Conservation (phyloP, 1,284 basidiomycete genomes). For the Athelia psychrophila region DNA sequence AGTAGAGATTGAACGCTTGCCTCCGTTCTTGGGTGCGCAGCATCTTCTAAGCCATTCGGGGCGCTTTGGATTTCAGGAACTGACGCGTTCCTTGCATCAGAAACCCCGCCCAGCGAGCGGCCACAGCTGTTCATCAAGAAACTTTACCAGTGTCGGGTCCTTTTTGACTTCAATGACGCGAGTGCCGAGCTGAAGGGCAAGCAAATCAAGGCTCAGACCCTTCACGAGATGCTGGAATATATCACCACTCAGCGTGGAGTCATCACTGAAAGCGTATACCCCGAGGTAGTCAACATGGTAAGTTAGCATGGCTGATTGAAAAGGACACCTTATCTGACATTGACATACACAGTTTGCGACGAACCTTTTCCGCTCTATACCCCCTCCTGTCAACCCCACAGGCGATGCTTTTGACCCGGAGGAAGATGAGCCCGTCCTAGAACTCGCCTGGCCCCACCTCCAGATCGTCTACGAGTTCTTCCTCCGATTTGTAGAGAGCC, state of each 20-base stretch:
- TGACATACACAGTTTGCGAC: conserved; percentile 77
- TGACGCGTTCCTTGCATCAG: conserved; percentile 39
- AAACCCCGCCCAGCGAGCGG: conserved; percentile 88
- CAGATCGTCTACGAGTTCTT: conserved; percentile 99
- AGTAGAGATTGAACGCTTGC: conserved; percentile 94
- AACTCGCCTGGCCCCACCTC: conserved; percentile 99
- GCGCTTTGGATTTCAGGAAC: conserved; percentile 7
- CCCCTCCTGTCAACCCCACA: conserved; percentile 96
- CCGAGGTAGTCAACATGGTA: conserved; percentile 98
- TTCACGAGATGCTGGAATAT: conserved; percentile 99
- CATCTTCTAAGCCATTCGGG: conserved; percentile 4
- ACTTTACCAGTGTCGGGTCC: conserved; percentile 92
- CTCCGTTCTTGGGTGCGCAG: conserved; percentile 85
- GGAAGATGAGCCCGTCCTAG: conserved; percentile 98
- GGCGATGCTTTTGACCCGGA: conserved; percentile 99
- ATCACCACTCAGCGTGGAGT: conserved; percentile 96
- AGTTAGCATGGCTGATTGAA: conserved; percentile 23
- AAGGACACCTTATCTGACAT: conserved; percentile 9
- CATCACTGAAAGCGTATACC: conserved; percentile 97
- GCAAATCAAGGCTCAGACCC: conserved; percentile 96
- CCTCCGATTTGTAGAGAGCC: conserved; percentile 96
- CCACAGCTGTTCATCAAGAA: conserved; percentile 94
- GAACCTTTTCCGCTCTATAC: conserved; percentile 99
- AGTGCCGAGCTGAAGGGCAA: conserved; percentile 95
- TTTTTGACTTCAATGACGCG: conserved; percentile 99